phyloP scores from a whole-genome alignment of 164 flowering plant genomes.

The Tetracentron sinense region DNA sequence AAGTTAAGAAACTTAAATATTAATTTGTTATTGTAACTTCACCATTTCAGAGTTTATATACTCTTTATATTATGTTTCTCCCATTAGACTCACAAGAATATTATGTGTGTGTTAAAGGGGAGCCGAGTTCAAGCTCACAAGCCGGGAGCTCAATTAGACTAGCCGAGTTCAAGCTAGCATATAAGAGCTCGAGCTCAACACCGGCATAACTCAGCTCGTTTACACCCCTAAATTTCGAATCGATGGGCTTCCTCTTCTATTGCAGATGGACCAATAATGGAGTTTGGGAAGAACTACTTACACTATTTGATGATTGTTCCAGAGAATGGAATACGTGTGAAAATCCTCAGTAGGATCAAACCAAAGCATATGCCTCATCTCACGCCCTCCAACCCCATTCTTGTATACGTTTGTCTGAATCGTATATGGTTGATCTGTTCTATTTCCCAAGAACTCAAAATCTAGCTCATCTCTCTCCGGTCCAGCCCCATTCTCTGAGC shows the following conservation, averaged over 20 bases:
- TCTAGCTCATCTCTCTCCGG: conserved; percentile 86
- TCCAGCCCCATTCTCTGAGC: conserved; percentile 73
- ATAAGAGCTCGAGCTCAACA: no score
- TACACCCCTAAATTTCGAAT: no score
- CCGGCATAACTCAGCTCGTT: no score
- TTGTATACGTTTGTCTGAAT: conserved; percentile 88
- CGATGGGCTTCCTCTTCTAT: not conserved
- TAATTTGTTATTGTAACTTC: no score
- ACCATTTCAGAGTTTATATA: no score
- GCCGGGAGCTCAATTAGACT: no score
- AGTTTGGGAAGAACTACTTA: conserved; percentile 25
- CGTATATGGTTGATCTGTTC: conserved; percentile 69
- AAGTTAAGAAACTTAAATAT: no score
- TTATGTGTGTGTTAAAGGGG: no score
- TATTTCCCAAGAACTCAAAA: conserved; percentile 91
- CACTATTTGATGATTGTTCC: conserved; percentile 74
- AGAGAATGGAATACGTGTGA: conserved; percentile 69
- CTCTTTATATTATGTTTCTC: no score
- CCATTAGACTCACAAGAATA: no score
- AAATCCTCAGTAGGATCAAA: conserved; percentile 86
- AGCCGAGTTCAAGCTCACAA: no score
- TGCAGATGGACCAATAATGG: not conserved
- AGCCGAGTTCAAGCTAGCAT: no score
- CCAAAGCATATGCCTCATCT: conserved; percentile 91
- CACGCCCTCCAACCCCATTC: conserved; percentile 70